These are phyloP conservation scores for Penicillium cosmopolitanum DNA, from an alignment of 495 filamentous ascomycete genomes.

Conservation along the genomic window DNA sequence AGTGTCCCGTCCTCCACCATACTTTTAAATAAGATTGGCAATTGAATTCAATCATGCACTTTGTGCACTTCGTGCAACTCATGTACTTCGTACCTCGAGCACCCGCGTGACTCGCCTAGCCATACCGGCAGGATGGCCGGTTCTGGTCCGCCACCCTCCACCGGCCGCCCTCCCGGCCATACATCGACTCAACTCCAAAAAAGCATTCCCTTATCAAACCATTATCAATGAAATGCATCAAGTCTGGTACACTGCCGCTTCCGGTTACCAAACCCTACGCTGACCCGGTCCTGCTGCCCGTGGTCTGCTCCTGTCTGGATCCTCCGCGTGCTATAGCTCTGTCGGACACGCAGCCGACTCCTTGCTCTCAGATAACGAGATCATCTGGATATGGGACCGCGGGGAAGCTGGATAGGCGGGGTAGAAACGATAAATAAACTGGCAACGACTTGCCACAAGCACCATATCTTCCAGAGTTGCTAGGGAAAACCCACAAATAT, in stretches of 20 bases:
- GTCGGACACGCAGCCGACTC: slow-evolving; percentile 18
- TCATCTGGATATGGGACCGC: slow-evolving; percentile 8
- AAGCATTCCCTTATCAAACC: slow-evolving; percentile 15
- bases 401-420: slow-evolving; percentile 17
- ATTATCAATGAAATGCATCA: slow-evolving; percentile 2
- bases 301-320: background rate
- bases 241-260: slow-evolving; percentile 1
- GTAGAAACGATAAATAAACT: slow-evolving; percentile 22
- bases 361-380: slow-evolving; percentile 11
- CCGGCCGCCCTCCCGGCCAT: slow-evolving; percentile 22
- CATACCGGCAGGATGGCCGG: slow-evolving; percentile 3
- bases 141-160: slow-evolving; percentile 1
- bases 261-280: slow-evolving; percentile 1
- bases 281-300: background rate
- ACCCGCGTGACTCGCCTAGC: background rate
- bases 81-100: background rate
- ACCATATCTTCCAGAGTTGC: slow-evolving; percentile 7
- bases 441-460: background rate
- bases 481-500: background rate
- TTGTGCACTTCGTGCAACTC: background rate
- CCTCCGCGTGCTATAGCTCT: background rate
- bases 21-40: background rate
- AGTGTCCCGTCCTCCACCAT: background rate
- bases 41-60: background rate
- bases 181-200: slow-evolving; percentile 4